These are phyloP conservation scores for Synura sp. DNA, from an alignment of 352 stramenopile genomes.

Conservation along the genomic window DNA sequence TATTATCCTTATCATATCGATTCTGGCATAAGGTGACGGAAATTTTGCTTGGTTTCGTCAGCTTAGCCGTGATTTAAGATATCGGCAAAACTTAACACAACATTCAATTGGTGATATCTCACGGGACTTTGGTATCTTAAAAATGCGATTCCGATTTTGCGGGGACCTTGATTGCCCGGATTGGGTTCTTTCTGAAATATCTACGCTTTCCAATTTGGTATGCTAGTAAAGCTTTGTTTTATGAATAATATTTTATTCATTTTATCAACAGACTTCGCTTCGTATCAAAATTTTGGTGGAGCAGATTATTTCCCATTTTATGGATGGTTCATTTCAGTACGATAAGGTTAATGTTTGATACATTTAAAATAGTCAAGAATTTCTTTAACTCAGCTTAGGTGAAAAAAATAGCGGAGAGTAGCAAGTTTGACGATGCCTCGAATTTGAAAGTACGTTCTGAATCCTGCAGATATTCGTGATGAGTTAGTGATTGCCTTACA, in stretches of 20 bases:
- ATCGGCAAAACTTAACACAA: too few species aligned
- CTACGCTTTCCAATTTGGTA: slow-evolving; percentile 45
- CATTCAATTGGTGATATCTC: too few species aligned
- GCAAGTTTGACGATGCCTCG: background rate
- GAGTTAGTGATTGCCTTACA: slow-evolving; percentile 11
- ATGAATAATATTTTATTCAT: background rate
- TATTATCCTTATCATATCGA: too few species aligned
- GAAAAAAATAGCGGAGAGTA: slow-evolving; percentile 26
- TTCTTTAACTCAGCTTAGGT: slow-evolving; percentile 9
- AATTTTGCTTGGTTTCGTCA: too few species aligned
- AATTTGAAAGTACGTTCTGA: slow-evolving; percentile 24
- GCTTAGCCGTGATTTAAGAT: too few species aligned
- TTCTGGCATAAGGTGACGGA: too few species aligned
- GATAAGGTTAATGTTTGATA: slow-evolving; percentile 34
- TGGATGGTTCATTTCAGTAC: slow-evolving; percentile 44
- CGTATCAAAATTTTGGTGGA: slow-evolving; percentile 41
- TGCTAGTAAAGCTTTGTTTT: background rate
- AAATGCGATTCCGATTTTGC: slow-evolving; percentile 43
- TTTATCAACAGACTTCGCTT: slow-evolving; percentile 42
- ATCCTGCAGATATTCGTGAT: background rate
- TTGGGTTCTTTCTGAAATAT: slow-evolving; percentile 45
- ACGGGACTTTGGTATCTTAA: too few species aligned
- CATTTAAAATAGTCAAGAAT: background rate
- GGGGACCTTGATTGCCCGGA: slow-evolving; percentile 47
- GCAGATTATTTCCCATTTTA: slow-evolving; percentile 38